Base-by-base conservation (phyloP, 495 filamentous ascomycete genomes). In the Xylaria grammica region DNA sequence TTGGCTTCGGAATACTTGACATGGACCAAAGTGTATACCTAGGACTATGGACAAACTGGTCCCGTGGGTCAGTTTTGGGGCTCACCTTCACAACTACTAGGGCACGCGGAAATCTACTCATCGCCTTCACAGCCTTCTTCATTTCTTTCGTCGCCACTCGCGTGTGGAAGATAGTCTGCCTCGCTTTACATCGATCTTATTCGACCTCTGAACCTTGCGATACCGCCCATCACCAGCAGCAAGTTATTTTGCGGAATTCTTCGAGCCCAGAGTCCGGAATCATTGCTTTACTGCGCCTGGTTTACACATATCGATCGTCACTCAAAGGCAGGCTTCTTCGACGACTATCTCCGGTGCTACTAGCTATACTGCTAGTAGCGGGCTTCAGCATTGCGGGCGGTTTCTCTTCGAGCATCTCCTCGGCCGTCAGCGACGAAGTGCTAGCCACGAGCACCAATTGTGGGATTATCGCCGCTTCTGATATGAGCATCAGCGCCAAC, bases 21-120 rank as follows among this genome's bases (percentile, higher is more conserved):
- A 62, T 62, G 45, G 46, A 62, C 9, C 20, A 50, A 20, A 17
- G 27, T 17, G 65, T 67, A n/a, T 54, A 70, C 42, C 22, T 64
- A 4, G 69, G 70, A 10, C 9, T 60, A 46, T 74, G 71, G 71
- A 68, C 59, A 10, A 69, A 74, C 40, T 74, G 69, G 69, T 71
- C 69, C 3, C 38, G 62, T 9, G 71, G 71, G 27, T 30, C 40
- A 29, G 40, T 67, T 0, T 42, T 71, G 13, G 71, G 71, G 1
- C 49, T 51, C 1, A 74, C 71, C 4, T 46, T 71, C 1, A 74
- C 71, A 13, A 59, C 68, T 42, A 56, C 40, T 11, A 59, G 61
- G 46, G 27, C 11, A 3, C 34, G 66, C 42, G 71, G 55, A 30
- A 70, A 63, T 50, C 55, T 68, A 7, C 56, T 73, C 2, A 73